These are phyloP conservation scores for Excoecaria agallocha DNA, from an alignment of 345 rosid species.

Conservation along the genomic window DNA sequence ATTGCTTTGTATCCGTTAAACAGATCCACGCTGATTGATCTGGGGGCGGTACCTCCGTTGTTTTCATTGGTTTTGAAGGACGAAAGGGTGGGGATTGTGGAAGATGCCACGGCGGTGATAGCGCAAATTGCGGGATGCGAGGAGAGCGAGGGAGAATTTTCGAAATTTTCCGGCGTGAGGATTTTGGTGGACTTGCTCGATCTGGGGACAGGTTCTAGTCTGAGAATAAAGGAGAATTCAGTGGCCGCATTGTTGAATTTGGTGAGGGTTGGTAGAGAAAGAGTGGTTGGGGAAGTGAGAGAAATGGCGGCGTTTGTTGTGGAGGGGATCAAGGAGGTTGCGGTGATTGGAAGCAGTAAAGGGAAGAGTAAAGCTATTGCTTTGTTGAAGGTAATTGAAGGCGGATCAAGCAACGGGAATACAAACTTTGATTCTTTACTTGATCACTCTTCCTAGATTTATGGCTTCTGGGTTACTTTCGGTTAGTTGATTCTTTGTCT, in stretches of 20 bases:
- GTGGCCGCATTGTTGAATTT: conserved; percentile 73
- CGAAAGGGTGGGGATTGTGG: conserved; percentile 77
- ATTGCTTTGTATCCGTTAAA: conserved; percentile 66
- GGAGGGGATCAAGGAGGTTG: conserved; percentile 62
- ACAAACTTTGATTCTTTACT: conserved; percentile 28
- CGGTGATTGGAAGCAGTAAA: conserved; percentile 55
- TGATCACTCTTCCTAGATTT: conserved; percentile 23
- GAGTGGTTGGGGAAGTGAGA: conserved; percentile 44
- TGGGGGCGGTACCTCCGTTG: conserved; percentile 62
- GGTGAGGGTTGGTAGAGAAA: conserved; percentile 54
- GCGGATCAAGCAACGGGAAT: conserved; percentile 9
- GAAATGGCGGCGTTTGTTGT: conserved; percentile 36
- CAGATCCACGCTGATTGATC: conserved; percentile 54
- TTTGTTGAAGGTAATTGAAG: conserved; percentile 45
- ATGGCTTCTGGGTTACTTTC: neutral
- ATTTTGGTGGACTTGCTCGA: conserved; percentile 77
- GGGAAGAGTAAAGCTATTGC: conserved; percentile 66
- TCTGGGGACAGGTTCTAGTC: conserved; percentile 59
- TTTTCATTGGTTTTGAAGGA: conserved; percentile 66
- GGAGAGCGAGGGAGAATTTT: conserved; percentile 68
- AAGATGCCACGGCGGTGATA: conserved; percentile 88
- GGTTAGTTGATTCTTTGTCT: neutral
- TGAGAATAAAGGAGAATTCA: conserved; percentile 69
- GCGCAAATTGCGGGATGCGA: conserved; percentile 93
- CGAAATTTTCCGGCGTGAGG: conserved; percentile 48